Evolutionary conservation across 805 yeast species (phyloP), one percentile per base, ranked within the genome.

Genomic region (Metschnikowia anglica): DNA sequence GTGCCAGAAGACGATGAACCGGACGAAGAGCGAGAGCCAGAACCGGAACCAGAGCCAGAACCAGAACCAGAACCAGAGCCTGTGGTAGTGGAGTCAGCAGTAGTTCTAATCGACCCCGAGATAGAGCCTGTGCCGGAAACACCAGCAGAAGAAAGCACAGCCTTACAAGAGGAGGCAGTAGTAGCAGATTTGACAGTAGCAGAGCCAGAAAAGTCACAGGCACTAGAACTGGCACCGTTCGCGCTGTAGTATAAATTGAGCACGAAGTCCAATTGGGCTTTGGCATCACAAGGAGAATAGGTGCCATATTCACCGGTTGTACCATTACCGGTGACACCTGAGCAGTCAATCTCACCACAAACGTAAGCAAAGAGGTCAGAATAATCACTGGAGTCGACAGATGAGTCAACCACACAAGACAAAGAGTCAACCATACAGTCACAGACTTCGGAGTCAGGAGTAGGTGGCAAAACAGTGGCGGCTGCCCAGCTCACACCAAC

Each of bases 121-220:
- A 81, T 72, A 21, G 79, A 48, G 43, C 88, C 88, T 44, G 80
- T 60, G 62, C 95, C 95, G 38, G 76, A 73, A 47, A 75, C 48
- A 61, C 95, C 95, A 53, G 90, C 89, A 53, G 81, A 76, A 17
- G 66, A 62, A 52, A 87, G 61, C 53, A 73, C 69, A 37, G 85
- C 70, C 15, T 79, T 54, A 69, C 89, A 83, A 13, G 75, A 60
- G 31, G 78, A 67, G 33, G 74, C 77, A 28, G 81, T 73, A 34
- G 77, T 52, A 28, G 76, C 77, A 43, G 67, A 66, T 44, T 60
- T 51, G 55, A 81, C 52, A 33, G 68, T 39, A 41, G 72, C 75
- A 42, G 70, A 62, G 35, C 75, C 91, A 48, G 70, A 66, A 65
- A 85, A 85, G 62, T 77, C 79, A 74, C 90, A 84, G 38, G 85